phyloP scores from a whole-genome alignment of 805 yeast species.

The Clavispora phyllophila region DNA sequence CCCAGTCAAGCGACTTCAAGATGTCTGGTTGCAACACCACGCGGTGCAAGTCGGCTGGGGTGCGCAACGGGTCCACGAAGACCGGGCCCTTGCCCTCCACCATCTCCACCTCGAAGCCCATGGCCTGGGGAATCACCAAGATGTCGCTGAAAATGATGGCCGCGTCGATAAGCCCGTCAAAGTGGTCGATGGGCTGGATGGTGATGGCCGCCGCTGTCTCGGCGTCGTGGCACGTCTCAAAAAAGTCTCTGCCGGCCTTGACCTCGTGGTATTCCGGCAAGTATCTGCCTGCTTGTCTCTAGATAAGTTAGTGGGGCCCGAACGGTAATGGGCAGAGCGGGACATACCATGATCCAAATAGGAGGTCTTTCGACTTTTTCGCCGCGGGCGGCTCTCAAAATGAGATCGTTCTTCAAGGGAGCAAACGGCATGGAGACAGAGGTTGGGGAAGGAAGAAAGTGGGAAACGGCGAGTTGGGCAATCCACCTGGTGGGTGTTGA shows the following conservation, averaged over 20 bases:
- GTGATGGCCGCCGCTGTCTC: slow-evolving; percentile 92
- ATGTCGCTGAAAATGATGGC: slow-evolving; percentile 96
- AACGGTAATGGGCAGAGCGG: too few species aligned
- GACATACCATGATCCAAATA: slow-evolving; percentile 83
- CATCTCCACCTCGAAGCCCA: slow-evolving; percentile 95
- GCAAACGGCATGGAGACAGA: slow-evolving; percentile 58
- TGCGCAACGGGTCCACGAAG: slow-evolving; percentile 82
- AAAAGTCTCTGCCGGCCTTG: slow-evolving; percentile 81
- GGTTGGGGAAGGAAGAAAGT: too few species aligned
- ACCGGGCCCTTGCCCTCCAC: slow-evolving; percentile 92
- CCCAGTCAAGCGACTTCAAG: slow-evolving; percentile 81
- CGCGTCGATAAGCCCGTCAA: slow-evolving; percentile 86
- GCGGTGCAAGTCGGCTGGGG: slow-evolving; percentile 59
- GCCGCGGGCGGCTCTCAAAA: slow-evolving; percentile 86
- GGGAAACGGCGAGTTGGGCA: too few species aligned
- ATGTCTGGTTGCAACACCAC: slow-evolving; percentile 66
- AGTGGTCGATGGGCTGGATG: slow-evolving; percentile 90
- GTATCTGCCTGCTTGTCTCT: slow-evolving; percentile 95
- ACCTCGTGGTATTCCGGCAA: slow-evolving; percentile 88
- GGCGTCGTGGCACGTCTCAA: slow-evolving; percentile 92
- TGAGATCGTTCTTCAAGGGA: slow-evolving; percentile 79
- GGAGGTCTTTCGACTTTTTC: slow-evolving; percentile 96
- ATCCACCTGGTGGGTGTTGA: too few species aligned
- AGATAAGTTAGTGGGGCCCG: slow-evolving; percentile 8
- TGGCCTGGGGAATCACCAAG: slow-evolving; percentile 93